Evolutionary conservation across 306 rosid species (phyloP), one percentile per base, ranked within the genome.

Genomic region (Potentilla sterilis): DNA sequence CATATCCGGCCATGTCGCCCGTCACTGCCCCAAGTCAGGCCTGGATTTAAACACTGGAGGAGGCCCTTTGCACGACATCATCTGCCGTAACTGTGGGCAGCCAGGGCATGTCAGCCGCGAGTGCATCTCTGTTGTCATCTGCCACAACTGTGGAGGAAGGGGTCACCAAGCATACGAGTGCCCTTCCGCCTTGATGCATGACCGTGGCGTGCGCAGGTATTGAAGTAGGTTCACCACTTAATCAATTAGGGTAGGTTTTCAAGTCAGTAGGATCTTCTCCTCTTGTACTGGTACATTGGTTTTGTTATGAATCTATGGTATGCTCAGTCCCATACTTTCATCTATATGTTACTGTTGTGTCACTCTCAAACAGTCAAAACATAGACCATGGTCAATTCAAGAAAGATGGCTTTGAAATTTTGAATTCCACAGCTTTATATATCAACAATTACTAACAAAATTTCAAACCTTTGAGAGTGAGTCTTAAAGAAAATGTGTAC

Each of bases 401-500:
- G 6, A 58, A n/a, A 0, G 67, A 62, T 28, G 38, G 41, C 67
- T 38, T 43, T 16, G 15, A 37, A 37, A 37, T 37, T 5, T 37
- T 28, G 4, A 24, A 11, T 21, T 19, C 37, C 49, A 9, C 65
- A 52, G 10, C 65, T 51, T 19, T 52, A n/a, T 52, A 37, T 37
- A 57, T 24, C 24, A 52, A 7, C 8, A 0, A 52, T 7, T 28
- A 1, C 4, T 46, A 49, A 16, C 21, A 16, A 18, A 49, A 49
- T 1, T 14, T 47, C 52, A 13, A 2, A 3, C 14, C 4, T 52
- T 9, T 22, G 18, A 21, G 48, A 69, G n/a, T 19, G 49, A 43
- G 19, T 13, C 34, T 22, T 37, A 5, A 16, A 72, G 4, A 41
- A 41, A 22, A 91, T 94, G 98, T 94, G 93, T 70, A 76, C 83